Evolutionary conservation across 2,329 filamentous ascomycete species (phyloP).

Genomic region (Fusarium coffeatum): DNA sequence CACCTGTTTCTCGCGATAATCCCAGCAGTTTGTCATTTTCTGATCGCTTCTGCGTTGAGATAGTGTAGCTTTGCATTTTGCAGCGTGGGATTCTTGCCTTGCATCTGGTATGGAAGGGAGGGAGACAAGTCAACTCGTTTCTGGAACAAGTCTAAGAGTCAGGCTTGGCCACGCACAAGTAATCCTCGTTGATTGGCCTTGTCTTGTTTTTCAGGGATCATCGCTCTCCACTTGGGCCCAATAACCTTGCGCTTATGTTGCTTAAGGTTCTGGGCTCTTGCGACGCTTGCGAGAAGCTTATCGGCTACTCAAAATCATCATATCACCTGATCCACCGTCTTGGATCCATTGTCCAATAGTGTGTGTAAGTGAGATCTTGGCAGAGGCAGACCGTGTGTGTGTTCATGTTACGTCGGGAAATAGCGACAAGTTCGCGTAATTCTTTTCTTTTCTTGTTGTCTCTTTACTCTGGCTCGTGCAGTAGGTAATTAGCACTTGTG

Average conservation of each 20-base stretch:
- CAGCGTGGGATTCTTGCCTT: constrained; percentile 11
- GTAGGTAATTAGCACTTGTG: not conserved
- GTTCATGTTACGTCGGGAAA: constrained; percentile 14
- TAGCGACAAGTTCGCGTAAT: constrained; percentile 7
- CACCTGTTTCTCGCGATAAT: constrained; percentile 2
- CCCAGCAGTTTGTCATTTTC: not conserved
- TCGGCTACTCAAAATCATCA: constrained; percentile 29
- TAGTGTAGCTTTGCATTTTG: constrained; percentile 7
- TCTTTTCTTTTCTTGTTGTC: not conserved
- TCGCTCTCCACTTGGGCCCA: constrained; percentile 13
- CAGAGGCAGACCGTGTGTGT: constrained; percentile 5
- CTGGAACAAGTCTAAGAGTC: constrained; percentile 34
- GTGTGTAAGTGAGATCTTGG: constrained; percentile 10
- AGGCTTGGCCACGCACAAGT: constrained; percentile 23
- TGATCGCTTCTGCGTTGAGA: constrained; percentile 10
- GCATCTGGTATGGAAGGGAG: constrained; percentile 1
- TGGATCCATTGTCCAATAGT: constrained; percentile 27
- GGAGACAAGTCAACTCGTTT: constrained; percentile 12
- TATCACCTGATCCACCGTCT: constrained; percentile 12
- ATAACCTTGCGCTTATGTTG: constrained; percentile 39
- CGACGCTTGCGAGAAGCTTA: constrained; percentile 41
- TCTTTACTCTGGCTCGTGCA: not conserved
- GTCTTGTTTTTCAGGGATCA: not conserved
- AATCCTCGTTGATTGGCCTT: constrained; percentile 16
- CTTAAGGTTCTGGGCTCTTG: constrained; percentile 40